Evolutionary conservation across 495 filamentous ascomycete genomes (phyloP).

Genomic region (Neurospora sp.): DNA sequence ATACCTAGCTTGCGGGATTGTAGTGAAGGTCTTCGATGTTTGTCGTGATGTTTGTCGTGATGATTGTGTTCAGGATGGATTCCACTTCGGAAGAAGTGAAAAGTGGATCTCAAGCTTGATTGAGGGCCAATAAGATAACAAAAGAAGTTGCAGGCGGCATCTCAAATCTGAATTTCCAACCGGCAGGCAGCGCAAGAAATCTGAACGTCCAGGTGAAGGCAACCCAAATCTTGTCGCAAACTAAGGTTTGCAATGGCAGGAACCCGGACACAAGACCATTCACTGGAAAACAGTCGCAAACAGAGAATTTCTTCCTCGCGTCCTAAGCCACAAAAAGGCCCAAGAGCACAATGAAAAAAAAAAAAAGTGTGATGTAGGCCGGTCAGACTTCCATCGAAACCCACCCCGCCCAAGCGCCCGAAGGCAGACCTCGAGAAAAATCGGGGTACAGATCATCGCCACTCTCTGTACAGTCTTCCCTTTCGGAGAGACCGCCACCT

Average conservation of each 20-base stretch:
- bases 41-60: too few relatives aligned
- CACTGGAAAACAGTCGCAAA: too few relatives aligned
- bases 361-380: slow-evolving; percentile 30
- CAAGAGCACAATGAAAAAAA: slow-evolving; percentile 39
- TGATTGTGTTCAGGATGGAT: too few relatives aligned
- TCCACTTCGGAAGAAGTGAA: too few relatives aligned
- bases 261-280: background rate
- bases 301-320: slow-evolving; percentile 31
- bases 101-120: background rate
- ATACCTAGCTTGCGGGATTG: too few relatives aligned
- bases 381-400: slow-evolving; percentile 56
- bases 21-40: too few relatives aligned
- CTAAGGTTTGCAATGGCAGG: background rate
- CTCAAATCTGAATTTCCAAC: background rate
- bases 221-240: background rate
- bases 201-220: background rate
- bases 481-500: slow-evolving; percentile 30
- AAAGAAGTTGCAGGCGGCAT: background rate
- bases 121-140: background rate
- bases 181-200: background rate
- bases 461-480: slow-evolving; percentile 44
- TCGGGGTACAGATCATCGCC: slow-evolving; percentile 54
- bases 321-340: slow-evolving; percentile 23
- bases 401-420: slow-evolving; percentile 47
- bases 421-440: slow-evolving; percentile 34